Evolutionary conservation across 108 stramenopile genomes (phyloP).

Genomic region (Cyclotella kingstonii): DNA sequence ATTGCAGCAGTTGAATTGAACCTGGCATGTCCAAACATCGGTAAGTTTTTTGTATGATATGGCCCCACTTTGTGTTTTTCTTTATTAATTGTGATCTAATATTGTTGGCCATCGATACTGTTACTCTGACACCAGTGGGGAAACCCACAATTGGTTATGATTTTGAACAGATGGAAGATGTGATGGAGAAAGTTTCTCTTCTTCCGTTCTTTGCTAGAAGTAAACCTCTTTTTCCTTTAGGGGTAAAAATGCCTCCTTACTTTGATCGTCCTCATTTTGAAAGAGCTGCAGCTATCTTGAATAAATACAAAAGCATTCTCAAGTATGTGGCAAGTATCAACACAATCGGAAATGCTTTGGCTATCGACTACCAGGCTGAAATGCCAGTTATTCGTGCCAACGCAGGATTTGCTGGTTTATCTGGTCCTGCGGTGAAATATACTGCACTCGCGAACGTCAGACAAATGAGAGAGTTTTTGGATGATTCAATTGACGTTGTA

Average conservation of each 20-base stretch:
- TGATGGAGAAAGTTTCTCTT: conserved; percentile 56
- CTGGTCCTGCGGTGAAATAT: conserved; percentile 82
- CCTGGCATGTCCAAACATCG: conserved; percentile 92
- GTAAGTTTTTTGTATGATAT: too few species aligned
- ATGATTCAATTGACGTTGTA: conserved; percentile 79
- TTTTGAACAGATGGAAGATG: conserved; percentile 83
- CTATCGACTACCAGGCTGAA: conserved; percentile 65
- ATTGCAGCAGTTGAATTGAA: conserved; percentile 85
- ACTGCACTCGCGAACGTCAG: conserved; percentile 87
- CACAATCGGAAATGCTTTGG: conserved; percentile 87
- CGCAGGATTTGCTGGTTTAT: conserved; percentile 83
- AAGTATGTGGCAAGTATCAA: conserved; percentile 80
- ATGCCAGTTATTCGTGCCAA: conserved; percentile 75
- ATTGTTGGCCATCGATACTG: too few species aligned
- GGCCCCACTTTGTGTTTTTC: too few species aligned
- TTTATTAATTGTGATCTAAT: too few species aligned
- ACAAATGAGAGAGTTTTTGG: conserved; percentile 72
- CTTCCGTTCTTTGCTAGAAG: conserved; percentile 33
- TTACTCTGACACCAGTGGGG: too few species aligned
- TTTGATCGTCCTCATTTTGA: conserved; percentile 85
- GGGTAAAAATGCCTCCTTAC: conserved; percentile 92
- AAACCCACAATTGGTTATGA: conserved; percentile 94
- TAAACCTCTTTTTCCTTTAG: conserved; percentile 46
- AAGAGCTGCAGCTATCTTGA: conserved; percentile 74
- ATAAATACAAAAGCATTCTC: conserved; percentile 62